Evolutionary conservation across 2,329 filamentous ascomycete species (phyloP).

Genomic region (Aureobasidium sp.): DNA sequence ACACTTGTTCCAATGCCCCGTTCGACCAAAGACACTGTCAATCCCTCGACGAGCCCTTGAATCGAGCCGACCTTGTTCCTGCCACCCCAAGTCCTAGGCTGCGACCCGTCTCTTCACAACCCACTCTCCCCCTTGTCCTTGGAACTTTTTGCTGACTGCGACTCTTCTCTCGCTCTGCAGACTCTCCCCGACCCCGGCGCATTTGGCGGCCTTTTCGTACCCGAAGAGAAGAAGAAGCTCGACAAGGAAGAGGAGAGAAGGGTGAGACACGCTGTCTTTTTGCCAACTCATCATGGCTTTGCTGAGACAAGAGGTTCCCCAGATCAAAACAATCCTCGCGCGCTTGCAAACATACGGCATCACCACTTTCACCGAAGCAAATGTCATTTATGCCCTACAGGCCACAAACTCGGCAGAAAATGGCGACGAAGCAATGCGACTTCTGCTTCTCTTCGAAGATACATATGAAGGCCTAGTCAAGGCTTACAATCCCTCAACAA

Average conservation of each 20-base stretch:
- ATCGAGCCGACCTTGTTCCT: background rate
- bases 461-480: conserved; percentile 73
- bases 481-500: conserved; percentile 63
- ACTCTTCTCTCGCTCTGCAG: background rate
- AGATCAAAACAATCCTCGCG: conserved; percentile 48
- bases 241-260: conserved; percentile 51
- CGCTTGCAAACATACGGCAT: conserved; percentile 49
- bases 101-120: background rate
- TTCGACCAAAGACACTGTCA: background rate
- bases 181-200: conserved; percentile 39
- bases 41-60: background rate
- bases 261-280: conserved; percentile 23
- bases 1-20: background rate
- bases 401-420: conserved; percentile 62
- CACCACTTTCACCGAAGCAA: conserved; percentile 51
- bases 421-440: conserved; percentile 64
- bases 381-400: conserved; percentile 55
- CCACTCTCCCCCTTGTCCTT: background rate
- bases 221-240: conserved; percentile 50
- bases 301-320: background rate
- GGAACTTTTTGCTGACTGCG: conserved; percentile 9
- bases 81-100: background rate
- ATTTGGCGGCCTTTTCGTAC: conserved; percentile 59
- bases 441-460: conserved; percentile 72
- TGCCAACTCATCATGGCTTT: background rate